Evolutionary conservation across 768 basidiomycete genomes (phyloP), one percentile per base, ranked within the genome.

Genomic region (Podaxis pistillaris): DNA sequence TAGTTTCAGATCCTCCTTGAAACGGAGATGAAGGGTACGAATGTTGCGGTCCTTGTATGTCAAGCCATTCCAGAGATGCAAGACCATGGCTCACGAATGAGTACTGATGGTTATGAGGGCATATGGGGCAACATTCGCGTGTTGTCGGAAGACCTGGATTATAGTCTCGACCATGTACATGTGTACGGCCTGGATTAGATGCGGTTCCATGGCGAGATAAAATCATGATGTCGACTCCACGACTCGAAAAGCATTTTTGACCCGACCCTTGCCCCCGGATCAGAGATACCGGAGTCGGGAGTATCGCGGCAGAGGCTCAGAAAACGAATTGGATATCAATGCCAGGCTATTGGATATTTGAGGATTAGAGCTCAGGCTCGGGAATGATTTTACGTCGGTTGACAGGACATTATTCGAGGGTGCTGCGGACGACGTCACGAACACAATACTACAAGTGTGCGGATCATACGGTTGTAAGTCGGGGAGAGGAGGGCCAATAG

Each of bases 381-480:
- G 22, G 36, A 17, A n/a, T 38, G 33, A 11, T n/a, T 19, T 56
- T 40, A 28, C 37, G 38, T 40, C 38, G 54, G 37, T 22, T n/a
- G 28, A 33, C 13, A 8, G 6, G 36, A 33, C 33, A 50, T 7
- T 46, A 19, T 37, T 17, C 26, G 33, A 49, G 57, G 46, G 22
- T 50, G 46, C 44, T 58, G 57, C 30, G 46, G 33, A 49, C 30
- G 33, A 47, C 38, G 19, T 49, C 30, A 26, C 57, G 28, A 46
- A 30, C 56, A 44, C 12, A 57, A 57, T 54, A 46, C 4, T 54
- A 19, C 30, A 38, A n/a, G 12, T 36, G 38, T 44, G 24, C 56
- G 56, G 56, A 57, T 57, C 56, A 57, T 36, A 46, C 58, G 50
- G 58, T 40, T 33, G 50, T 53, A 54, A 26, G 19, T 51, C 47